Conservation (phyloP, 2,329 filamentous ascomycete species). For the Periconia digitata region DNA sequence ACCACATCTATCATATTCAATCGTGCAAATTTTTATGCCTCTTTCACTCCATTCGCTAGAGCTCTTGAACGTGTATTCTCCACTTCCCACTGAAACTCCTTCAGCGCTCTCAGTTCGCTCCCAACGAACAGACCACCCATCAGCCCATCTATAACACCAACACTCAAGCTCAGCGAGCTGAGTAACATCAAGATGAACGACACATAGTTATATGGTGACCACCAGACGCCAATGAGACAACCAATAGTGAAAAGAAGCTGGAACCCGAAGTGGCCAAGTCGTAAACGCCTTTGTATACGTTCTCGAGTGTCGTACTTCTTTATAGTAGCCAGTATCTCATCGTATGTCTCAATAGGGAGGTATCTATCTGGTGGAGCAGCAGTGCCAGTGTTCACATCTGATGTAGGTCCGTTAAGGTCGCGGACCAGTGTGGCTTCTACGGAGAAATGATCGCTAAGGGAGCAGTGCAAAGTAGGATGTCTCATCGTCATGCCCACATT, state of each 20-base stretch:
- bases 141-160: constrained; percentile 79
- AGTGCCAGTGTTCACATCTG: constrained; percentile 13
- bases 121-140: constrained; percentile 86
- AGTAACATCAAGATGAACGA: constrained; percentile 79
- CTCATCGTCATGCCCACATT: constrained; percentile 79
- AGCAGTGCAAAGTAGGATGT: constrained; percentile 79
- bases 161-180: constrained; percentile 73
- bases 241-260: constrained; percentile 69
- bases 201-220: constrained; percentile 73
- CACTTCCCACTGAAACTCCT: constrained; percentile 95
- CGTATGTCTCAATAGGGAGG: constrained; percentile 59
- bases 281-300: constrained; percentile 68
- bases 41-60: constrained; percentile 13
- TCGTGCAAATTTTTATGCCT: not conserved
- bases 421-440: constrained; percentile 73
- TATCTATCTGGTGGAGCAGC: constrained; percentile 27
- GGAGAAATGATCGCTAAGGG: constrained; percentile 92
- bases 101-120: constrained; percentile 77
- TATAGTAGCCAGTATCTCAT: constrained; percentile 73
- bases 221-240: constrained; percentile 84
- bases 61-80: constrained; percentile 33
- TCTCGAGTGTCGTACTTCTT: constrained; percentile 71
- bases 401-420: constrained; percentile 10
- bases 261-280: constrained; percentile 71
- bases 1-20: too few species aligned